These are phyloP conservation scores for Quillaja saponaria DNA, from an alignment of 306 rosid species.

Conservation along the genomic window DNA sequence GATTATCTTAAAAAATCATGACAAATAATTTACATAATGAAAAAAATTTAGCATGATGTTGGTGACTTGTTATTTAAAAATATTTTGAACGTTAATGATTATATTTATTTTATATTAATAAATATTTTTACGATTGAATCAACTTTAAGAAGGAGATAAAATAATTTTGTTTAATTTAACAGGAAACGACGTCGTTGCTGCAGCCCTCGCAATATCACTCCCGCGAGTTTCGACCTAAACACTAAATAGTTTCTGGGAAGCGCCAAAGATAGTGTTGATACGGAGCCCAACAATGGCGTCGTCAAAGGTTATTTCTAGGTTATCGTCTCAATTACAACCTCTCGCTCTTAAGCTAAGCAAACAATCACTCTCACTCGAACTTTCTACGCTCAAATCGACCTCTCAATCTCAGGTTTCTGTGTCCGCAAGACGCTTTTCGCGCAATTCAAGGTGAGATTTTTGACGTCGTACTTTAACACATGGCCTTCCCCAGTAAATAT, in stretches of 20 bases:
- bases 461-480: not conserved
- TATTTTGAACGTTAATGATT: no score
- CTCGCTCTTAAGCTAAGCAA: slow-evolving; percentile 39
- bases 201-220: no score
- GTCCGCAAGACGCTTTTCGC: slow-evolving; percentile 48
- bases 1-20: no score
- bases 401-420: slow-evolving; percentile 30
- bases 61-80: no score
- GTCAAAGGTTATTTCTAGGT: slow-evolving; percentile 50
- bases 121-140: no score
- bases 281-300: slow-evolving; percentile 52
- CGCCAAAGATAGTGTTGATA: not conserved
- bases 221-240: no score
- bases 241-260: not conserved
- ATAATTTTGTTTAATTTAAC: no score
- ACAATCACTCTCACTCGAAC: slow-evolving; percentile 31
- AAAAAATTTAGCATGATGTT: no score
- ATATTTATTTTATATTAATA: no score
- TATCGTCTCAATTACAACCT: slow-evolving; percentile 52
- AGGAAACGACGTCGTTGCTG: no score
- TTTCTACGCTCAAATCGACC: slow-evolving; percentile 37
- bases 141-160: no score
- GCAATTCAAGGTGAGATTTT: slow-evolving; percentile 53
- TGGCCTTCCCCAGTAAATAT: not conserved
- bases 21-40: no score